Evolutionary conservation across 805 yeast genomes (phyloP), one percentile per base, ranked within the genome.

Genomic region (Torulaspora maleeae): DNA sequence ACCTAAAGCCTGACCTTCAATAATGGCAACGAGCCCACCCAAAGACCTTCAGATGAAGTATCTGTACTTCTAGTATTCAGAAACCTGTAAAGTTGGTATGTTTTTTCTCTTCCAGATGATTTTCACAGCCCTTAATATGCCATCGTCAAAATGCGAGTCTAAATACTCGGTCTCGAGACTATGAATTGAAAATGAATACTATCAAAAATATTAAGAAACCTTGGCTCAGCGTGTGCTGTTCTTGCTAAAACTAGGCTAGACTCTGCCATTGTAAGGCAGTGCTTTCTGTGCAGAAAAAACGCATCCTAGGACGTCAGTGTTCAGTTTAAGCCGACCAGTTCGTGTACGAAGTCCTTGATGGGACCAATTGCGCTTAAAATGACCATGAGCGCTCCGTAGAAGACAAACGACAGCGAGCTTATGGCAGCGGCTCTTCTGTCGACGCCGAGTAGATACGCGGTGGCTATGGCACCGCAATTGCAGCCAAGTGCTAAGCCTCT

Each of bases 371-470:
- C 80, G 9, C 83, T 77, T 62, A 86, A 51, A 4, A 86, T 71
- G 35, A 86, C 79, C 86, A 86, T 80, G 12, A 79, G 60, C 0
- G 89, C 79, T 5, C 95, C 95, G 59, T 78, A 86, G 16, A 83
- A 59, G 16, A 82, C 79, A 64, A 86, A 86, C 50, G 85, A 75
- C 55, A 86, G 70, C 5, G 83, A 75, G 49, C 87, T 79, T 74
- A 86, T 78, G 2, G 89, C 86, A 1, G 89, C 90, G 12, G 93
- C 91, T 53, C 91, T 70, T 11, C 93, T 85, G 56, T 85, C 89
- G 27, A 74, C 73, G 22, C 77, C 76, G 28, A 86, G 64, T 38
- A 86, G 66, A 61, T 83, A 83, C 0, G 91, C 90, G 2, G 95
- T 83, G 3, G 89, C 86, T 41, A 86, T 83, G 1, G 95, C 95